These are phyloP conservation scores for Talaromyces verruculosus DNA, from an alignment of 2,329 filamentous ascomycete species.

Conservation along the genomic window DNA sequence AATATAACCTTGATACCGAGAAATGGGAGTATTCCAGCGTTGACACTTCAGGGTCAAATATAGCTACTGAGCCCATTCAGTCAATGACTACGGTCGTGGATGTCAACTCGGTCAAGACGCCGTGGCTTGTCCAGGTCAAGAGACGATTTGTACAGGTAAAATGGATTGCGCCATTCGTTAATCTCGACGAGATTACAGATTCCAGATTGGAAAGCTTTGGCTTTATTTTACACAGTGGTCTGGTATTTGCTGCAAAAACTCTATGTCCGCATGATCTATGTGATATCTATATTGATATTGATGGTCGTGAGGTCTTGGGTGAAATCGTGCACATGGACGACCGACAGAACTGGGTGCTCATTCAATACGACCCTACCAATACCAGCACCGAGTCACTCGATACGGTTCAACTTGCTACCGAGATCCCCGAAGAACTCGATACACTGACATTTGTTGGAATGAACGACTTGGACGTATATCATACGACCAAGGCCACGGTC, in stretches of 20 bases:
- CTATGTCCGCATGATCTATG: constrained; percentile 14
- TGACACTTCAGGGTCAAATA: neutral
- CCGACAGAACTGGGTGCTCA: constrained; percentile 15
- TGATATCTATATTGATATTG: constrained; percentile 18
- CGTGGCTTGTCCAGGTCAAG: constrained; percentile 10
- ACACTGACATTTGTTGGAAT: constrained; percentile 15
- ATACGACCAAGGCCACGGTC: constrained; percentile 9
- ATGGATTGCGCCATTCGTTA: constrained; percentile 13
- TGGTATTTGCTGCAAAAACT: neutral
- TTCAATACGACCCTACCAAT: constrained; percentile 10
- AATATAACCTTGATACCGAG: constrained; percentile 3
- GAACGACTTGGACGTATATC: neutral
- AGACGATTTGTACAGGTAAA: constrained; percentile 17
- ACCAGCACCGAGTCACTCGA: constrained; percentile 13
- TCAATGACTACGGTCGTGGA: neutral
- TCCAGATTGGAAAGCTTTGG: constrained; percentile 8
- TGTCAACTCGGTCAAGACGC: neutral
- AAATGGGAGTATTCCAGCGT: constrained; percentile 17
- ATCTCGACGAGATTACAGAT: constrained; percentile 10
- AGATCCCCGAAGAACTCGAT: constrained; percentile 10
- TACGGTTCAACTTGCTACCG: constrained; percentile 1
- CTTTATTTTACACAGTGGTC: constrained; percentile 7
- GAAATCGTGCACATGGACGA: constrained; percentile 12
- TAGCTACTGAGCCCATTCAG: neutral
- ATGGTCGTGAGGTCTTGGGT: constrained; percentile 16